These are phyloP conservation scores for Triticum timopheevii DNA, from an alignment of 176 grass and related monocot species.

Conservation along the genomic window DNA sequence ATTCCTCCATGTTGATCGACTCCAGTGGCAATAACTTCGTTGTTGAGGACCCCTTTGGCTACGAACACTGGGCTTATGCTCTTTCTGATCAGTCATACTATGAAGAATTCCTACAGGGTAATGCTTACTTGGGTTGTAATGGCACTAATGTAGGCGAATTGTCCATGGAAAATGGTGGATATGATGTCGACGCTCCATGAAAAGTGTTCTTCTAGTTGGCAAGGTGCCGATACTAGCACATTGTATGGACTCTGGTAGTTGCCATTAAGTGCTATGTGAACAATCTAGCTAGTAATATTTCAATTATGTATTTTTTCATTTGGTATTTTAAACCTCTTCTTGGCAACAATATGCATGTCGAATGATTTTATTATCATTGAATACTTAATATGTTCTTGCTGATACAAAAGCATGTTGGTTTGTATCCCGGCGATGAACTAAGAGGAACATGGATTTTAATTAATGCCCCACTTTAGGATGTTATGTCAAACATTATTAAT, in stretches of 20 bases:
- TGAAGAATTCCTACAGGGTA: not conserved
- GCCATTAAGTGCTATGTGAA: too few relatives aligned
- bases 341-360: too few relatives aligned
- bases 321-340: too few relatives aligned
- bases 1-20: not conserved
- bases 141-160: not conserved
- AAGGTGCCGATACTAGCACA: too few relatives aligned
- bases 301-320: too few relatives aligned
- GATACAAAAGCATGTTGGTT: not conserved
- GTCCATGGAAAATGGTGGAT: not conserved
- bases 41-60: not conserved
- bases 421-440: not conserved
- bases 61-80: not conserved
- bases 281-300: not conserved
- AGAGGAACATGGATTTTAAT: not conserved
- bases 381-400: not conserved
- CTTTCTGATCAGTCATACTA: not conserved
- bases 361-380: not conserved
- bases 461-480: not conserved
- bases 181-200: not conserved
- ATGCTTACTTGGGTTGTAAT: not conserved
- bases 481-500: not conserved
- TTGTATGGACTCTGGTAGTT: too few relatives aligned
- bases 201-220: too few relatives aligned
- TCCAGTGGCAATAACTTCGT: not conserved